Percentiles rank a stretch among this genome's conserved stretches.
Evolutionary conservation across 345 rosid species (phyloP).

Genomic region (Brassica nigra): DNA sequence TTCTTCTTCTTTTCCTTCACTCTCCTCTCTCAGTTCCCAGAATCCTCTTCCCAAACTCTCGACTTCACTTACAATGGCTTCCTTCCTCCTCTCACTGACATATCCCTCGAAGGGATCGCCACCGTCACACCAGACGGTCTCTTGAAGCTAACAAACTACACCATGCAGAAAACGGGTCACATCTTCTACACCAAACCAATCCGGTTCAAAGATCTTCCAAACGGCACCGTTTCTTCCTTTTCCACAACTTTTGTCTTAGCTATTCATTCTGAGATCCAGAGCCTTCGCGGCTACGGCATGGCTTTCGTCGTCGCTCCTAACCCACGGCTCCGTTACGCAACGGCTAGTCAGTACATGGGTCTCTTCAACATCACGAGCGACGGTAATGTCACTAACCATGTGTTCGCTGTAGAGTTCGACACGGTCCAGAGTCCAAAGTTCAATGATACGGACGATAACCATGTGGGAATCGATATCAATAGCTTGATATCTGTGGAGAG

Average conservation of each 20-base stretch:
- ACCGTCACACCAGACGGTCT: slow-evolving; percentile 50
- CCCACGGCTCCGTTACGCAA: slow-evolving; percentile 26
- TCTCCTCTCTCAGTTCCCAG: background rate
- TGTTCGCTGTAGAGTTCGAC: slow-evolving; percentile 58
- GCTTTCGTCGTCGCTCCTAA: slow-evolving; percentile 53
- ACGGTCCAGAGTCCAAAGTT: slow-evolving; percentile 20
- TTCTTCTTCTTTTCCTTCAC: background rate
- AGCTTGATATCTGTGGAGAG: slow-evolving; percentile 29
- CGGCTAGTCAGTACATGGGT: slow-evolving; percentile 41
- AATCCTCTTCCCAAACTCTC: slow-evolving; percentile 23
- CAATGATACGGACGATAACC: slow-evolving; percentile 4
- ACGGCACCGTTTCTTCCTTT: slow-evolving; percentile 46
- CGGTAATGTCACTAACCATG: slow-evolving; percentile 45
- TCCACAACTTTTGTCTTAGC: slow-evolving; percentile 63
- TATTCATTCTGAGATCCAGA: slow-evolving; percentile 36
- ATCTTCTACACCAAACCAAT: slow-evolving; percentile 44
- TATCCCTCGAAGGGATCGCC: slow-evolving; percentile 55
- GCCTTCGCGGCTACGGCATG: slow-evolving; percentile 41
- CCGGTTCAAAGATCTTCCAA: slow-evolving; percentile 54
- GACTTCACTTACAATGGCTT: slow-evolving; percentile 34
- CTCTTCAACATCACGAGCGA: slow-evolving; percentile 40
- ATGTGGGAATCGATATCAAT: slow-evolving; percentile 7
- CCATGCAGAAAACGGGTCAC: slow-evolving; percentile 12
- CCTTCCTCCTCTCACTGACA: slow-evolving; percentile 11
- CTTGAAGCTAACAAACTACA: slow-evolving; percentile 53